phyloP scores from a whole-genome alignment of 805 yeast genomes.

The Saccharomycopsis sp. region DNA sequence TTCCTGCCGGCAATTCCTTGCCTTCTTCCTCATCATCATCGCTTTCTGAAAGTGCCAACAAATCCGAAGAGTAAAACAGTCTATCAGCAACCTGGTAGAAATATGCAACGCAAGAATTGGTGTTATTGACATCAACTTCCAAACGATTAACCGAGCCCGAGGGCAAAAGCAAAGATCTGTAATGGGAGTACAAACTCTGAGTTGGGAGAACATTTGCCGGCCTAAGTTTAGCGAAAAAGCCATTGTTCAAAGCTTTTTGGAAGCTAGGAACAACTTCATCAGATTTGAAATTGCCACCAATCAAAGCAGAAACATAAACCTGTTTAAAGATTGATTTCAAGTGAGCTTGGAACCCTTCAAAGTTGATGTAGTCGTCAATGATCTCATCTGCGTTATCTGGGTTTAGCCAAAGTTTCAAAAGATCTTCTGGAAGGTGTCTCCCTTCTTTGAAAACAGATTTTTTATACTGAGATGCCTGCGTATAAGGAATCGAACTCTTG shows the following conservation, averaged over 20 bases:
- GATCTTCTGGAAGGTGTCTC: conserved; percentile 57
- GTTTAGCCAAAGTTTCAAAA: conserved; percentile 39
- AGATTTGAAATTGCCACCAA: conserved; percentile 62
- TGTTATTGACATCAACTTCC: conserved; percentile 46
- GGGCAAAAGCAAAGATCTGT: conserved; percentile 37
- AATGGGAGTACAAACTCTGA: conserved; percentile 8
- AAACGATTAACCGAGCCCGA: conserved; percentile 34
- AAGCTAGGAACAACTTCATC: background rate
- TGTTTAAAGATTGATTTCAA: conserved; percentile 33
- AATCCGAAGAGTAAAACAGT: no score
- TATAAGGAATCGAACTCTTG: conserved; percentile 67
- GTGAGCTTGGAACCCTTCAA: conserved; percentile 38
- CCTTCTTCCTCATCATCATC: background rate
- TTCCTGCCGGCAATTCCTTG: no score
- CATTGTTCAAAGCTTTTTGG: conserved; percentile 1
- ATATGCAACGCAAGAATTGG: conserved; percentile 79
- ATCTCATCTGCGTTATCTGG: conserved; percentile 24
- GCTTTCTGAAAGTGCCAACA: background rate
- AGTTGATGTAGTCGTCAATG: conserved; percentile 42
- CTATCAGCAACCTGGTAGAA: conserved; percentile 54
- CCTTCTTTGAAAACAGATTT: conserved; percentile 62
- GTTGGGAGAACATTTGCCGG: background rate
- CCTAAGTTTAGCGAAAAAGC: conserved; percentile 2
- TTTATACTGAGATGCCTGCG: conserved; percentile 59
- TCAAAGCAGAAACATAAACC: conserved; percentile 59